Percentiles rank a stretch among this genome's conserved stretches.
These are phyloP conservation scores for Colletotrichum truncatum DNA, from an alignment of 2,329 filamentous ascomycete genomes.

Conservation along the genomic window DNA sequence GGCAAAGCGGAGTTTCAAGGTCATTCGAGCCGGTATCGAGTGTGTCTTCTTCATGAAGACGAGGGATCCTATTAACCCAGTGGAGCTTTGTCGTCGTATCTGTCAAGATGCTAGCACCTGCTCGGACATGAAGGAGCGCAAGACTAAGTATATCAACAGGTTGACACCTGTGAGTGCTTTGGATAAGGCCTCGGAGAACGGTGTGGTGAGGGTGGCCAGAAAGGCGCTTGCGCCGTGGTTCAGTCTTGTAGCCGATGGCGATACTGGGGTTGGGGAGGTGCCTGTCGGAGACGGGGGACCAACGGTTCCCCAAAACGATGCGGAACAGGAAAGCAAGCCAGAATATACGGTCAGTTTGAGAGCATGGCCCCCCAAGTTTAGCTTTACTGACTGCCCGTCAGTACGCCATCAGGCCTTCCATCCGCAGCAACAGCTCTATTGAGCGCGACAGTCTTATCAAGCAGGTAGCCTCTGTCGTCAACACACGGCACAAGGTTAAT, in stretches of 20 bases:
- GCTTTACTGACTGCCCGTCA: slow-evolving; percentile 41
- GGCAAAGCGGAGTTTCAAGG: slow-evolving; percentile 59
- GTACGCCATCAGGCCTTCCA: slow-evolving; percentile 86
- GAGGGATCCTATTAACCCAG: slow-evolving; percentile 62
- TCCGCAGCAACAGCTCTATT: slow-evolving; percentile 77
- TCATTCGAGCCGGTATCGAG: slow-evolving; percentile 65
- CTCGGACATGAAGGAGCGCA: slow-evolving; percentile 51
- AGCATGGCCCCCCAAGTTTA: background rate
- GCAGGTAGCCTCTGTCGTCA: slow-evolving; percentile 72
- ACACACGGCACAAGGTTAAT: slow-evolving; percentile 77
- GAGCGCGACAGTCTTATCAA: slow-evolving; percentile 77
- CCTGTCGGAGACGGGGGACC: slow-evolving; percentile 31
- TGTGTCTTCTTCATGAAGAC: slow-evolving; percentile 72
- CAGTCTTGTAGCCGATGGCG: slow-evolving; percentile 45
- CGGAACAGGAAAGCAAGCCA: slow-evolving; percentile 27
- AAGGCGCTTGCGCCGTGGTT: slow-evolving; percentile 73
- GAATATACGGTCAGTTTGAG: slow-evolving; percentile 52
- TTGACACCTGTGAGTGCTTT: slow-evolving; percentile 61
- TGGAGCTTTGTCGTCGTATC: slow-evolving; percentile 61
- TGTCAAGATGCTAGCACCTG: slow-evolving; percentile 62
- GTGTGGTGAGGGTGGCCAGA: slow-evolving; percentile 71
- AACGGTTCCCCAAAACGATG: slow-evolving; percentile 16
- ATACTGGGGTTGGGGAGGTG: slow-evolving; percentile 21
- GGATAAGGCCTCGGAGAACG: slow-evolving; percentile 74
- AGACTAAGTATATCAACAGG: slow-evolving; percentile 67